Conservation (phyloP, 768 basidiomycete species). For the Melanogaster broomeanus region DNA sequence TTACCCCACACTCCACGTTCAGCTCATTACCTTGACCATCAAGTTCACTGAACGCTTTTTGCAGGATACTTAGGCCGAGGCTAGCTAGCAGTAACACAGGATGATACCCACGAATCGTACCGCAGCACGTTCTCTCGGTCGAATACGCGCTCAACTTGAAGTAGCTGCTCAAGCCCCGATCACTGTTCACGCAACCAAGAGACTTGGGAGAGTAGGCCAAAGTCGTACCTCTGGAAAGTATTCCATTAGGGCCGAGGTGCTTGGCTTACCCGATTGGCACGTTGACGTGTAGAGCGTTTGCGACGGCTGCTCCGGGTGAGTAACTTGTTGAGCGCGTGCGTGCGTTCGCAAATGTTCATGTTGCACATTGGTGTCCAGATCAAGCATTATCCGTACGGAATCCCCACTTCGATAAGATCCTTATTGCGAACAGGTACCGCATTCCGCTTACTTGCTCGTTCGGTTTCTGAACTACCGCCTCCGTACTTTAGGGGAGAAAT, state of each 20-base stretch:
- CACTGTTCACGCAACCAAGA: slow-evolving; percentile 6
- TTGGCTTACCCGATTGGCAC: background rate
- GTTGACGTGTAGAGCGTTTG: slow-evolving; percentile 12
- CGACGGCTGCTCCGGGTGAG: slow-evolving; percentile 20
- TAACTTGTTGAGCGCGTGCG: background rate
- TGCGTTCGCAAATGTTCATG: background rate
- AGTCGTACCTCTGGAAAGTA: slow-evolving; percentile 2
- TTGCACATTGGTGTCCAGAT: background rate
- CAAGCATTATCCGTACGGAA: slow-evolving; percentile 18
- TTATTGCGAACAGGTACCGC: slow-evolving; percentile 83
- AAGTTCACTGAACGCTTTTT: background rate
- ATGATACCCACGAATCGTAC: slow-evolving; percentile 36
- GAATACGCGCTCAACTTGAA: slow-evolving; percentile 22
- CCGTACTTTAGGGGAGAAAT: slow-evolving; percentile 76
- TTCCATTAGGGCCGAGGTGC: background rate
- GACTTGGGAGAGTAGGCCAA: slow-evolving; percentile 9
- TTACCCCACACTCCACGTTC: background rate
- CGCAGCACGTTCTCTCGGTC: slow-evolving; percentile 21
- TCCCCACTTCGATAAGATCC: slow-evolving; percentile 86
- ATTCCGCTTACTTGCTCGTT: background rate
- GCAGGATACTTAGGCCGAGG: background rate
- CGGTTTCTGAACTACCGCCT: background rate
- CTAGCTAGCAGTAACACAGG: background rate
- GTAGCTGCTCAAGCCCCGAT: slow-evolving; percentile 6
- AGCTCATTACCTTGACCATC: background rate